These are phyloP conservation scores for Moniliophthora roreri DNA, from an alignment of 1,284 basidiomycete genomes.

Conservation along the genomic window DNA sequence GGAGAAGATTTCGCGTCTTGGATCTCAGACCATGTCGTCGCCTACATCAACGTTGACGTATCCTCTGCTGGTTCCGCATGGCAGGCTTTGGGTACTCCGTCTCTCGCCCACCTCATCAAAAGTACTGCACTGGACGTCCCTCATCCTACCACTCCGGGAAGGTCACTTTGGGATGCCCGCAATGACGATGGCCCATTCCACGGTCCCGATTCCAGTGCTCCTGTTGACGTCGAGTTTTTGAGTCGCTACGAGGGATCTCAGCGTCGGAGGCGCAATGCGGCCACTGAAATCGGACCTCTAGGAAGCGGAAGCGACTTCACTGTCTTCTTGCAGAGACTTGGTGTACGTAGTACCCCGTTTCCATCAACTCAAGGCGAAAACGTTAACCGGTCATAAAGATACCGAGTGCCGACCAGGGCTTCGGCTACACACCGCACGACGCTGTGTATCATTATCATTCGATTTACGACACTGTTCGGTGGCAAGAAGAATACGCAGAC, in stretches of 20 bases:
- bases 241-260: background rate
- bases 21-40: slow-evolving; percentile 67
- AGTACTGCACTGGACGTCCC: slow-evolving; percentile 57
- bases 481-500: slow-evolving; percentile 75
- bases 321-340: slow-evolving; percentile 59
- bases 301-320: slow-evolving; percentile 77
- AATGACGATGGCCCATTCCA: slow-evolving; percentile 37
- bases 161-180: slow-evolving; percentile 52
- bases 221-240: background rate
- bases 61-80: slow-evolving; percentile 54
- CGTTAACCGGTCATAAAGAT: slow-evolving; percentile 31
- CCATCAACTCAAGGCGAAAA: background rate
- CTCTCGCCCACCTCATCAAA: slow-evolving; percentile 51
- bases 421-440: slow-evolving; percentile 46
- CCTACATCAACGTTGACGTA: slow-evolving; percentile 76
- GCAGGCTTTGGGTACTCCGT: too few relatives aligned
- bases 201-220: slow-evolving; percentile 19
- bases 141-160: slow-evolving; percentile 40
- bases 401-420: slow-evolving; percentile 54
- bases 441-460: slow-evolving; percentile 79
- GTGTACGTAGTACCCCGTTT: slow-evolving; percentile 32
- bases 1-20: slow-evolving; percentile 81
- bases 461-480: slow-evolving; percentile 72
- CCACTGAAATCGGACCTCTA: slow-evolving; percentile 31
- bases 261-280: background rate